Percentiles rank a stretch among this genome's conserved stretches.
These are phyloP conservation scores for Vitis hybrid DNA, from an alignment of 177 flowering plant species.

Conservation along the genomic window DNA sequence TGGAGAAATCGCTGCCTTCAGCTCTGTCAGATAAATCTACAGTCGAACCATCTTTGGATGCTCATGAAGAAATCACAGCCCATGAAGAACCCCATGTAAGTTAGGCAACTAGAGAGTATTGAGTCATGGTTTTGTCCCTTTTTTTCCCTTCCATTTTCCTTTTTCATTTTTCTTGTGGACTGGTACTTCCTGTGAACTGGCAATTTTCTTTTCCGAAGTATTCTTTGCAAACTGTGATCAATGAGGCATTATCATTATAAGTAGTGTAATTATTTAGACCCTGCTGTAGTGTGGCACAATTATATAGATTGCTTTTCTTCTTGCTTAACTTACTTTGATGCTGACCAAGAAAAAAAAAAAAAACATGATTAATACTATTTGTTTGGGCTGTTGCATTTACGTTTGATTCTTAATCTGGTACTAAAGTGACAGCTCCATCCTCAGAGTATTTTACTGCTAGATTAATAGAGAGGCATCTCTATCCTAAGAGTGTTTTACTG, in stretches of 20 bases:
- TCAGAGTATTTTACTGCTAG: not conserved
- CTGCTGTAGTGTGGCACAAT: too few relatives aligned
- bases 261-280: too few relatives aligned
- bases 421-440: not conserved
- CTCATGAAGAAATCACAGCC: constrained; percentile 13
- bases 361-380: not conserved
- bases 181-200: too few relatives aligned
- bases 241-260: too few relatives aligned
- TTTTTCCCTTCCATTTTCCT: not conserved
- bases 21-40: constrained; percentile 21
- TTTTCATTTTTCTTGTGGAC: not conserved
- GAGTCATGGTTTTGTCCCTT: not conserved
- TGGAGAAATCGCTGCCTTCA: constrained; percentile 18
- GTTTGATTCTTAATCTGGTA: not conserved
- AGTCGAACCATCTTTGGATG: constrained; percentile 22
- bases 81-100: constrained; percentile 41
- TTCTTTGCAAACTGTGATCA: too few relatives aligned
- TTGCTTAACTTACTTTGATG: too few relatives aligned
- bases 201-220: too few relatives aligned
- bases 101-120: not conserved
- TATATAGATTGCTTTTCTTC: too few relatives aligned
- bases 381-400: not conserved
- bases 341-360: too few relatives aligned
- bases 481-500: not conserved
- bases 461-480: not conserved